Evolutionary conservation across 108 stramenopile genomes (phyloP).

Genomic region (Bacterosira constricta): DNA sequence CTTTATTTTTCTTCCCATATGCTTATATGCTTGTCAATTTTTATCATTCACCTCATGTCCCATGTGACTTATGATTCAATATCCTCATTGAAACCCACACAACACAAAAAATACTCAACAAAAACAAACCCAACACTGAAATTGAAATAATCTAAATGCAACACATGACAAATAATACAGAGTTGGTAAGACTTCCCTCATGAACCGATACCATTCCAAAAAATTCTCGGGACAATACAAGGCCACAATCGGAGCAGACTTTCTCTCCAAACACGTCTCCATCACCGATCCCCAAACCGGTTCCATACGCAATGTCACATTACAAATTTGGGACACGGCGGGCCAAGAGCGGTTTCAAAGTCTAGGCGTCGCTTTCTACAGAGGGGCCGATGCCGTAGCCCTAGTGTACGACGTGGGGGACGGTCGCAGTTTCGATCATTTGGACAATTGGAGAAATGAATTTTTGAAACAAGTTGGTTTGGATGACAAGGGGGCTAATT

Average conservation of each 20-base stretch:
- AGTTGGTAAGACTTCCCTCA: conserved; percentile 97
- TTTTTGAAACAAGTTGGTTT: conserved; percentile 89
- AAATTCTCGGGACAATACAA: conserved; percentile 96
- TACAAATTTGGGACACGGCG: conserved; percentile 99
- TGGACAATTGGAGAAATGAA: conserved; percentile 94
- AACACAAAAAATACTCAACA: too few species aligned
- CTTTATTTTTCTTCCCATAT: background rate
- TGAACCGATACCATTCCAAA: conserved; percentile 98
- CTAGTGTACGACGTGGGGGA: conserved; percentile 98
- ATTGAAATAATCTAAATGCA: background rate
- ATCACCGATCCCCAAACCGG: conserved; percentile 68
- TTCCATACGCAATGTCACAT: conserved; percentile 69
- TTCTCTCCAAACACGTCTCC: conserved; percentile 89
- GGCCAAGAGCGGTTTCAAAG: conserved; percentile 98
- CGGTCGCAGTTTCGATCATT: conserved; percentile 91
- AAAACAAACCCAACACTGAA: background rate
- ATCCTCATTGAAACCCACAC: too few species aligned
- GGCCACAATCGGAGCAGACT: conserved; percentile 99
- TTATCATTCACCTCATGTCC: too few species aligned
- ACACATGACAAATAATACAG: conserved; percentile 40
- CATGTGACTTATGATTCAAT: too few species aligned
- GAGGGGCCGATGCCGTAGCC: conserved; percentile 97
- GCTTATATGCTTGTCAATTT: background rate
- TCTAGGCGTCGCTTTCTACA: conserved; percentile 96
- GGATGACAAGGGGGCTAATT: conserved; percentile 55